A percentile compares a stretch with the other conserved stretches of the same genome.
Evolutionary conservation across 129 eudicot species (phyloP).

Genomic region (Glebionis coronaria): DNA sequence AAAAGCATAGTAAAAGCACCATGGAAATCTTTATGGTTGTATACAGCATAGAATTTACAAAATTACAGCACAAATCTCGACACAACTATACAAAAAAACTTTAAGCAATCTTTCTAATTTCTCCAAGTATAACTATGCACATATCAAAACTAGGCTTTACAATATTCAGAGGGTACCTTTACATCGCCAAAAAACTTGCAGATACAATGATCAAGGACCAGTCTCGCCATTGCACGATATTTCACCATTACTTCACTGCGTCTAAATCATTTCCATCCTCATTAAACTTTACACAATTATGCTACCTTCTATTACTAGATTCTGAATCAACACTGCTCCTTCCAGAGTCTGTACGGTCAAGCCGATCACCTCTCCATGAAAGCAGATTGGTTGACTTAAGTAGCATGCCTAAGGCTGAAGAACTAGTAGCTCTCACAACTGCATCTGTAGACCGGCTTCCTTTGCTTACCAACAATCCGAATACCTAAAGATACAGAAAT

Average conservation of each 20-base stretch:
- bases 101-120: slow-evolving; percentile 20
- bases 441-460: slow-evolving; percentile 78
- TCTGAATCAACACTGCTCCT: slow-evolving; percentile 51
- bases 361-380: slow-evolving; percentile 77
- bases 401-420: slow-evolving; percentile 74
- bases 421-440: slow-evolving; percentile 81
- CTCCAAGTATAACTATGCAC: slow-evolving; percentile 19
- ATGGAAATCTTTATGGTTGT: neutral
- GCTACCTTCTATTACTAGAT: slow-evolving; percentile 29
- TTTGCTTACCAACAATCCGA: slow-evolving; percentile 73
- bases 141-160: slow-evolving; percentile 15
- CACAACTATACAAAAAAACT: slow-evolving; percentile 24
- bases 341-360: slow-evolving; percentile 50
- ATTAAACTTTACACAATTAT: neutral
- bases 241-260: neutral
- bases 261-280: slow-evolving; percentile 5
- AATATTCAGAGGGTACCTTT: slow-evolving; percentile 16
- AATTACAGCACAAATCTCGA: slow-evolving; percentile 14
- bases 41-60: slow-evolving; percentile 15
- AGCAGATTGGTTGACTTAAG: slow-evolving; percentile 59
- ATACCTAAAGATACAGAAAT: slow-evolving; percentile 41
- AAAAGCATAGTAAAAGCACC: neutral
- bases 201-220: neutral
- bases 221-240: slow-evolving; percentile 12
- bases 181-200: slow-evolving; percentile 12